A percentile compares a stretch with the other conserved stretches of the same genome.
Evolutionary conservation across 257 asterid genomes (phyloP).

Genomic region (Rauvolfia tetraphylla): DNA sequence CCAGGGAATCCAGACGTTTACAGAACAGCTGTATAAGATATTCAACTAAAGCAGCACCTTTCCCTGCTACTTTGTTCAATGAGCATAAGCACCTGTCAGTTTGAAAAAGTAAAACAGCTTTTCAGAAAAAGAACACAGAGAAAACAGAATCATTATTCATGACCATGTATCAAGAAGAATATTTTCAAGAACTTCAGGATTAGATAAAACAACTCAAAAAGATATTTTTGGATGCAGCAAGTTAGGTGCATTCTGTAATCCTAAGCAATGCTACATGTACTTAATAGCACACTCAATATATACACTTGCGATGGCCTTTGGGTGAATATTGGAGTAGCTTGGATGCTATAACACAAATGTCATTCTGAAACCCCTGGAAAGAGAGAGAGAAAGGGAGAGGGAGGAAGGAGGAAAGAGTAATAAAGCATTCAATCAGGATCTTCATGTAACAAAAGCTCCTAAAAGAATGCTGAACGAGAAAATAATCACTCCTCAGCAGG

Average conservation of each 20-base stretch:
- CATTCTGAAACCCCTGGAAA: not conserved
- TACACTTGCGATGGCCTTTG: not conserved
- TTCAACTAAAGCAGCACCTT: slow-evolving; percentile 68
- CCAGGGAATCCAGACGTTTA: slow-evolving; percentile 77
- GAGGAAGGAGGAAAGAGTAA: no score
- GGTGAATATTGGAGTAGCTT: not conserved
- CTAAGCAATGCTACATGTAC: not conserved
- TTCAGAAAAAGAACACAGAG: slow-evolving; percentile 11
- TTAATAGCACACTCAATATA: not conserved
- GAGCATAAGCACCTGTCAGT: slow-evolving; percentile 90
- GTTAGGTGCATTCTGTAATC: not conserved
- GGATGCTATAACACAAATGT: not conserved
- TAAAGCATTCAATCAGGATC: not conserved
- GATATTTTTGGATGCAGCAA: not conserved
- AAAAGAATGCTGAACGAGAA: not conserved
- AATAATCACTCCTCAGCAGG: not conserved
- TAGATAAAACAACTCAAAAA: not conserved
- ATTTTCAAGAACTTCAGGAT: not conserved
- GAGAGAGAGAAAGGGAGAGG: no score
- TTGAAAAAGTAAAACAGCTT: slow-evolving; percentile 26
- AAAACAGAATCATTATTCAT: not conserved
- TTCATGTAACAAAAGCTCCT: not conserved
- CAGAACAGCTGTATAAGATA: slow-evolving; percentile 79
- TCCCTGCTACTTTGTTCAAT: slow-evolving; percentile 77
- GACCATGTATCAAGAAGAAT: not conserved